Evolutionary conservation across 1,139 yeast species (phyloP), one percentile per base, ranked within the genome.

Genomic region (Eremothecium sinecaudum): DNA sequence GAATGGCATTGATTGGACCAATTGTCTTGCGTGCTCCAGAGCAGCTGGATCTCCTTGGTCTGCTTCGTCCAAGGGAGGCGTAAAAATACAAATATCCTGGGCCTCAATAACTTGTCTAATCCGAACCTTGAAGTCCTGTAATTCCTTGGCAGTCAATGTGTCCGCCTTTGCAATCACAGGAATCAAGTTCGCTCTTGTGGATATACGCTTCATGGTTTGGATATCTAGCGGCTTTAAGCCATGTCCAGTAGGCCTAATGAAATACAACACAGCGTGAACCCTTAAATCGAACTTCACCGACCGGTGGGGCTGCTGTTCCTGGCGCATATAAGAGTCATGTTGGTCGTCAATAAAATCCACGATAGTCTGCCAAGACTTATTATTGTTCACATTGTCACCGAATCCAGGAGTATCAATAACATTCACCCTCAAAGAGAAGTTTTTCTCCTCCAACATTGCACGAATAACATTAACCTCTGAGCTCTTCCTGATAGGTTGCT

Each of bases 371-470:
- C 96, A 92, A 35, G 94, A 75, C 54, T 83, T 90, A 51, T 72
- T 75, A 63, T 90, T 90, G 67, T 90, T 81, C 50, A 90, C 93
- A 58, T 86, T 84, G 62, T 87, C 95, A 43, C 98, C 99, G 57
- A 90, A 86, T 2, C 98, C 98, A 12, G 98, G 98, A 6, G 98
- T 90, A 61, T 90, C 99, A 50, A 92, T 76, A 41, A 90, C 71
- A 53, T 90, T 90, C 46, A 92, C 72, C 43, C 92, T 75, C 48
- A 90, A 71, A 51, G 72, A 74, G 65, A 90, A 90, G 56, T 80
- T 82, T 63, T 84, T 83, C 58, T 92, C 99, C 59, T 87, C 96
- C 48, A 92, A 70, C 48, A 82, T 77, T 15, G 97, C 96, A 53
- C 94, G 76, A 34, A 82, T 76, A 44, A 90, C 76, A 45, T 82